These are phyloP conservation scores for Rhynchospora pubera DNA, from an alignment of 176 grass and related monocot species.

Conservation along the genomic window DNA sequence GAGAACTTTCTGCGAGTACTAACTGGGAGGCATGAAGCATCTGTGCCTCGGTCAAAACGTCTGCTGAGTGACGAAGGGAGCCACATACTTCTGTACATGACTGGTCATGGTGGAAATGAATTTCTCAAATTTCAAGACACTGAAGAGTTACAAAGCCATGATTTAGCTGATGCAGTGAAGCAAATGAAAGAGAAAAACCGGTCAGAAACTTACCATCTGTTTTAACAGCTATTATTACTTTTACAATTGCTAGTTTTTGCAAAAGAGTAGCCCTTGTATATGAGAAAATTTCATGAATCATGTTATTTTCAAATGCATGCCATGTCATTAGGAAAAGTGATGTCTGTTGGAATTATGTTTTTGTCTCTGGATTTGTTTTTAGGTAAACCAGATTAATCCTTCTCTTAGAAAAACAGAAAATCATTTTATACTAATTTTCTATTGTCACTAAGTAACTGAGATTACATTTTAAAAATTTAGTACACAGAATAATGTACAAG, in stretches of 20 bases:
- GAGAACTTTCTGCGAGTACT: slow-evolving; percentile 89
- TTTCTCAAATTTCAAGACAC: slow-evolving; percentile 99
- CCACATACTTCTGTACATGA: slow-evolving; percentile 98
- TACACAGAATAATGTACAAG: neutral
- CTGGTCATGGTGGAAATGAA: slow-evolving; percentile 96
- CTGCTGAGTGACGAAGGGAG: slow-evolving; percentile 97
- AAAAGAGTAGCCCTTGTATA: neutral
- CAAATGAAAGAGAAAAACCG: slow-evolving; percentile 98
- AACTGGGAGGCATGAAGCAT: slow-evolving; percentile 69
- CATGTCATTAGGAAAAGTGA: neutral
- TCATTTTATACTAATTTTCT: neutral
- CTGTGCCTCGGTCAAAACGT: slow-evolving; percentile 86
- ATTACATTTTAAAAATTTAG: neutral
- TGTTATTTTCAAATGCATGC: neutral
- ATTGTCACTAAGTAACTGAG: neutral
- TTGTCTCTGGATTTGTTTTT: neutral
- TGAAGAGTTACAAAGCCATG: slow-evolving; percentile 95
- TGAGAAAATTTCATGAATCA: neutral
- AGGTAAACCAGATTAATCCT: neutral
- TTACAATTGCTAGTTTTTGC: neutral
- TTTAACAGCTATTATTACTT: slow-evolving; percentile 6
- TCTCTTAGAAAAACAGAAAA: neutral
- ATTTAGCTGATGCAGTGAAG: slow-evolving; percentile 96
- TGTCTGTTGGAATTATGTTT: neutral
- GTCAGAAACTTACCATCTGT: slow-evolving; percentile 25